Percentiles rank a stretch among this genome's conserved stretches.
These are phyloP conservation scores for Sambucus nigra DNA, from an alignment of 129 eudicot species.

Conservation along the genomic window DNA sequence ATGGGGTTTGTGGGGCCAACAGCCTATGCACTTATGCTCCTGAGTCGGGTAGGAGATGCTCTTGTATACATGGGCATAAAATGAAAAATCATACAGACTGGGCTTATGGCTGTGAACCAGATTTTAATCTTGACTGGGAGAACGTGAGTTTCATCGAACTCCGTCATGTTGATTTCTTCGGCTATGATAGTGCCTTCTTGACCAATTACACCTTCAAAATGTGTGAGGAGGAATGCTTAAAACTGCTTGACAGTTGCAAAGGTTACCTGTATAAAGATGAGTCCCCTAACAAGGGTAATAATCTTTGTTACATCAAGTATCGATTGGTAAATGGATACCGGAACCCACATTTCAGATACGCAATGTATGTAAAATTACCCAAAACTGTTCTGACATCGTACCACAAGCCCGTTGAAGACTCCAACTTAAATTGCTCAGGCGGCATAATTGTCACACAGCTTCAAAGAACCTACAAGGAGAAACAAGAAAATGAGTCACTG, in stretches of 20 bases:
- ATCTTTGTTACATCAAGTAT: conserved; percentile 34
- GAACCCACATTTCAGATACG: conserved; percentile 5
- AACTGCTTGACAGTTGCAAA: too few relatives aligned
- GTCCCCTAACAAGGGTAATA: conserved; percentile 15
- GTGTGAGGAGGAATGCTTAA: conserved; percentile 24
- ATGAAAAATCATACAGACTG: conserved; percentile 17
- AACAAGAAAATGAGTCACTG: conserved; percentile 13
- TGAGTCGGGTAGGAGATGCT: conserved; percentile 20
- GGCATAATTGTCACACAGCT: background rate
- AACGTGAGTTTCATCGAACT: conserved; percentile 7
- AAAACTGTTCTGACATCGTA: conserved; percentile 23
- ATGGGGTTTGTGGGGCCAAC: conserved; percentile 2
- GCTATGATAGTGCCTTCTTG: conserved; percentile 3
- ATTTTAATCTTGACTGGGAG: conserved; percentile 21
- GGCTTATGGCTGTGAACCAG: conserved; percentile 23
- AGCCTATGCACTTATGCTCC: conserved; percentile 8
- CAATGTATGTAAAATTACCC: conserved; percentile 25
- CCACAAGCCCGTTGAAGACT: conserved; percentile 6
- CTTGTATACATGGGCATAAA: conserved; percentile 24
- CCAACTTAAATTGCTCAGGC: conserved; percentile 11
- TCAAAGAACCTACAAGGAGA: conserved; percentile 20
- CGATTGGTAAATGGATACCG: conserved; percentile 31
- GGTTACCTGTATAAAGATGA: conserved; percentile 15
- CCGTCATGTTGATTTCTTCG: conserved; percentile 14
- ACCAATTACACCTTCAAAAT: background rate